Base-by-base conservation (phyloP, 129 eudicot genomes). In the Silybum marianum region DNA sequence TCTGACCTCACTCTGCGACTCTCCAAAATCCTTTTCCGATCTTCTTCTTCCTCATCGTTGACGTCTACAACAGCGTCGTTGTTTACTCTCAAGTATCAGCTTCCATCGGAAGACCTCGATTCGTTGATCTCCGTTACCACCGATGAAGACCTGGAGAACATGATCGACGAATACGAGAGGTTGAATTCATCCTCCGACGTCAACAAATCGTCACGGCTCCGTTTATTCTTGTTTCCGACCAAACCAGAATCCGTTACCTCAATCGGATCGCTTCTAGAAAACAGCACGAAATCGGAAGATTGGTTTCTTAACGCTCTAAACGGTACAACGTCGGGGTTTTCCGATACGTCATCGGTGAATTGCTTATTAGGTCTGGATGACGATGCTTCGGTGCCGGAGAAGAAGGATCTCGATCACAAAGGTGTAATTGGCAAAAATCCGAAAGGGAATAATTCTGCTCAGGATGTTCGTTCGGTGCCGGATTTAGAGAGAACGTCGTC, bases 301-400 rank as follows among this genome's bases (percentile, higher is more conserved):
- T 92, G 97, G 97, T 92, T 92, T 73, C 88, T 92, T 11, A 93
- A 92, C 76, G 97, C 94, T 9, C 63, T 92, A 12, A 92, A 92
- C 42, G 90, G 90, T 60, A 76, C 97, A 2, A 91, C 88, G 0
- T 85, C 88, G 66, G 97, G 92, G 2, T 77, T 92, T 12, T 92
- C 94, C 1, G 97, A 92, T 34, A 88, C 97, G 23, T 90, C 93
- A 8, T 88, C 88, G 25, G 87, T 85, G 9, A 88, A 90, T 79
- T 83, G 88, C 21, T 82, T 92, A 28, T 48, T 92, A 68, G 91
- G 90, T 39, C 66, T 92, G 42, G 91, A 90, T n/a, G 90, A 89
- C 28, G 89, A 82, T n/a, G 77, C 71, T 67, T 54, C 26, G 79
- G 85, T 26, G 3, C 48, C 34, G 81, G 87, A 79, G 73, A 76